Conservation (phyloP, 1,284 basidiomycete genomes). For the Microbotryomycetes sp. region DNA sequence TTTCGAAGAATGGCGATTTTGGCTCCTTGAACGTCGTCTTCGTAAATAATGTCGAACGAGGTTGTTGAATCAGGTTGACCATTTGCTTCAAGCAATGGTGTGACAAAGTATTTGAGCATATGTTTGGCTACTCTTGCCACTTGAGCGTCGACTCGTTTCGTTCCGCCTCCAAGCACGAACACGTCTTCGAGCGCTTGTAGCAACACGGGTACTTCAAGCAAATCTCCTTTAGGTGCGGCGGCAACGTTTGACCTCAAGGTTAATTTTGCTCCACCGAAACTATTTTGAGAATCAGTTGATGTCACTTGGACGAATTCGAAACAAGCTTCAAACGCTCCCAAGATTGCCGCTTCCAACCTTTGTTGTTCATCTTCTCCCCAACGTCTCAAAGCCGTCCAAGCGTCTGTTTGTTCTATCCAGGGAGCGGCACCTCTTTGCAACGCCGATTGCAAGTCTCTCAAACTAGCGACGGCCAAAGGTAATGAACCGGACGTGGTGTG, state of each 20-base stretch:
- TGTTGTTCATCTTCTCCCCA: conserved; percentile 26
- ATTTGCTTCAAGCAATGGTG: conserved; percentile 24
- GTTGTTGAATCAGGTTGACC: neutral
- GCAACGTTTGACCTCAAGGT: neutral
- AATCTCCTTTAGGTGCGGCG: conserved; percentile 15
- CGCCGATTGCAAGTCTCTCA: conserved; percentile 1
- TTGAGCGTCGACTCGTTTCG: conserved; percentile 7
- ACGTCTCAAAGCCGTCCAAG: conserved; percentile 19
- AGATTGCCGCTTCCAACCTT: conserved; percentile 16
- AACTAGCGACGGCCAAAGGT: conserved; percentile 9
- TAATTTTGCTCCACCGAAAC: neutral
- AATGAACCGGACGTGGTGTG: conserved; percentile 18
- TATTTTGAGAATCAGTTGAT: neutral
- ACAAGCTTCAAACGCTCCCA: conserved; percentile 20
- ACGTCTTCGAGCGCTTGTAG: conserved; percentile 15
- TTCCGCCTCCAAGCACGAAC: neutral
- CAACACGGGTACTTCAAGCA: conserved; percentile 5
- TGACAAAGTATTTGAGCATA: conserved; percentile 20
- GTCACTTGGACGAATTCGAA: conserved; percentile 16
- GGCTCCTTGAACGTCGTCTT: neutral
- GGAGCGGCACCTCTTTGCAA: conserved; percentile 18
- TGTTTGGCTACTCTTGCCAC: conserved; percentile 23
- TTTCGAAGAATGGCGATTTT: neutral
- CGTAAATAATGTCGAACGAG: neutral
- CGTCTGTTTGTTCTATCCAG: conserved; percentile 24